Base-by-base conservation (phyloP, 2,329 filamentous ascomycete genomes). In the Aspergillus piperis region DNA sequence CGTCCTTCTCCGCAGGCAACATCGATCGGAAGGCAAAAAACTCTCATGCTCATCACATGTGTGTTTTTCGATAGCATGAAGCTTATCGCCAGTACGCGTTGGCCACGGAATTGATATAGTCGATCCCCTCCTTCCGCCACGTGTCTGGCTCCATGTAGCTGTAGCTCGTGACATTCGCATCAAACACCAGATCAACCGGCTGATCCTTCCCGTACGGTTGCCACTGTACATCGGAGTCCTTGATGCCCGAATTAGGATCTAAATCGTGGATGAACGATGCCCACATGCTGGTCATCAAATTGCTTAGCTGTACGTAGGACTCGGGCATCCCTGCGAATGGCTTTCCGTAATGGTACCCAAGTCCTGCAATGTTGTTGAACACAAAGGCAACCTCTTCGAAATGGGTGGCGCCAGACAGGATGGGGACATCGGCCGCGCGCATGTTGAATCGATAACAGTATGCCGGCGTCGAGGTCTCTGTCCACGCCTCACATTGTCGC, bases 391-490 rank as follows among this genome's bases (percentile, higher is more conserved):
- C 80, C 68, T 85, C 83, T 58, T 81, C 78, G 69, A 87, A 87
- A 69, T 88, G 86, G 0, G 80, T 80, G 0, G 80, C 81, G 0
- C 82, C 82, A 1, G 74, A 68, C 1, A 75, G 71, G 10, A 75
- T 73, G 0, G 77, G 71, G 1, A 80, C 65, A 8, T 83, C 81
- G 3, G 79, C 77, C 0, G 81, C 51, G 27, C 62, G 71, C 8
- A 84, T 84, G 68, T 88, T 85, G 78, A 88, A 89, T 50, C 84
- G 81, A 74, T 87, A 89, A 67, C 82, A 84, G 76, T 86, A 88
- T 8, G 83, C 83, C 6, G 82, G 76, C 2, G 84, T 67, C 13
- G 76, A 74, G 30, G 77, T 72, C 8, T 74, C 74, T 11, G 83
- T 76, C 81, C 83, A 86, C 1, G 77, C 75, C 65, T 84, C 75